Evolutionary conservation across 768 basidiomycete genomes (phyloP).

Genomic region (Russula foetens): DNA sequence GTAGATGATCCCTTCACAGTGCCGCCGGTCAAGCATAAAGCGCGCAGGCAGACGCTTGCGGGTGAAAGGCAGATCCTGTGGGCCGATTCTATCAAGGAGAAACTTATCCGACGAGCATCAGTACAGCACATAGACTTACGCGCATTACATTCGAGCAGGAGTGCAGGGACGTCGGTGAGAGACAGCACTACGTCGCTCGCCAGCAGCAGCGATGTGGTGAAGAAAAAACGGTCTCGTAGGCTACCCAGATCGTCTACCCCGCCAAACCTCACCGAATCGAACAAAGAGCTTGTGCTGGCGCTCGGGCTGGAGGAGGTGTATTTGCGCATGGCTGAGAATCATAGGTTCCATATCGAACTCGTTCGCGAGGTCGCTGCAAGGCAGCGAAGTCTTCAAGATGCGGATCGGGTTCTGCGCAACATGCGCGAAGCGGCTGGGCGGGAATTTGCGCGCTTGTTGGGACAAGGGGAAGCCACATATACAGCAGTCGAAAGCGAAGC

Average conservation of each 20-base stretch:
- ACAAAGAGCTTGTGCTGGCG: slow-evolving; percentile 19
- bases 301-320: slow-evolving; percentile 30
- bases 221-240: neutral
- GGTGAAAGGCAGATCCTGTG: neutral
- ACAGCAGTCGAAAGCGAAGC: neutral
- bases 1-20: neutral
- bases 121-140: slow-evolving; percentile 13
- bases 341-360: slow-evolving; percentile 35
- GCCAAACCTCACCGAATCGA: slow-evolving; percentile 17
- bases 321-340: slow-evolving; percentile 36
- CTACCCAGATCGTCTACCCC: neutral
- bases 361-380: slow-evolving; percentile 33
- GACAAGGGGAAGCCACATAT: neutral
- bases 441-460: slow-evolving; percentile 8
- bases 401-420: slow-evolving; percentile 32
- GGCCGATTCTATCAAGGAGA: neutral
- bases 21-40: neutral
- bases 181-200: neutral
- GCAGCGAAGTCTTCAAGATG: slow-evolving; percentile 29
- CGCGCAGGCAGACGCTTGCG: neutral
- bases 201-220: neutral
- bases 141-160: neutral
- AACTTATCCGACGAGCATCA: neutral
- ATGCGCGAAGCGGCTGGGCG: slow-evolving; percentile 34
- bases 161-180: neutral